These are phyloP conservation scores for Solanum stenotomum DNA, from an alignment of 257 asterid genomes.

Conservation along the genomic window DNA sequence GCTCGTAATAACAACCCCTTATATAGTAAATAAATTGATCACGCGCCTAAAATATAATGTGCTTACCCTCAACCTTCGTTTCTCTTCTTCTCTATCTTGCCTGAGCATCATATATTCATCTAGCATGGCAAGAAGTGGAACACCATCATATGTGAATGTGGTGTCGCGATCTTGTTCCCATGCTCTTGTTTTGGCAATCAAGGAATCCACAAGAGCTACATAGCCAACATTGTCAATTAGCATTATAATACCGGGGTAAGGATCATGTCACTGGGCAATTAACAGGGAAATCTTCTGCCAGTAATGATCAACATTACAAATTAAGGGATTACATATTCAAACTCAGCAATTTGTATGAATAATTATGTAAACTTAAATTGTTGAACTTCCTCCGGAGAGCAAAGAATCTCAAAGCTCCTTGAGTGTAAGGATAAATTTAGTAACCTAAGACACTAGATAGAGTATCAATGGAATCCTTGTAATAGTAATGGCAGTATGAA, in stretches of 20 bases:
- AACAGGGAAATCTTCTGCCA: neutral
- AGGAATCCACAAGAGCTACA: constrained; percentile 59
- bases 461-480: no score
- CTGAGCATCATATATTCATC: constrained; percentile 46
- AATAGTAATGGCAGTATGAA: no score
- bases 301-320: neutral
- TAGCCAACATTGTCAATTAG: neutral
- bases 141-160: constrained; percentile 62
- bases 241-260: neutral
- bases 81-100: constrained; percentile 62
- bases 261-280: neutral
- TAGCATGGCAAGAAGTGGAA: constrained; percentile 60
- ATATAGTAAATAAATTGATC: neutral
- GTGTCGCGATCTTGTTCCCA: constrained; percentile 67
- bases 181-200: constrained; percentile 46
- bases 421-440: no score
- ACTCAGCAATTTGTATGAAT: neutral
- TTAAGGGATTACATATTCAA: neutral
- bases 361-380: neutral
- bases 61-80: constrained; percentile 49
- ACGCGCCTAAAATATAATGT: accelerated
- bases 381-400: no score
- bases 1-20: neutral
- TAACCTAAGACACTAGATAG: no score
- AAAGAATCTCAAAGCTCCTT: no score